Conservation (phyloP, 768 basidiomycete species). For the Suillus tomentosus region DNA sequence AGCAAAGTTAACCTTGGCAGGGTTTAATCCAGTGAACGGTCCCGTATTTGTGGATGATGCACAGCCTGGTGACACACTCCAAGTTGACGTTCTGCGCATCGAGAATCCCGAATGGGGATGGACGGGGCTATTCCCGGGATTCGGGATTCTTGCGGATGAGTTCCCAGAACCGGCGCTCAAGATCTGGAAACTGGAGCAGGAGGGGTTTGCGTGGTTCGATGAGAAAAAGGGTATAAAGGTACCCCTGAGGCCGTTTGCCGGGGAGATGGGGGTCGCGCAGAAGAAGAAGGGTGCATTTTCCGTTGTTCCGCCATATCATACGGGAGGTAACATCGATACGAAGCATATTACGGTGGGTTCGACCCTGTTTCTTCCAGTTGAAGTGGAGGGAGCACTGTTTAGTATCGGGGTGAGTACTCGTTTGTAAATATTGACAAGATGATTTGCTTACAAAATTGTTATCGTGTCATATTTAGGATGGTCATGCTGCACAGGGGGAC, state of each 20-base stretch:
- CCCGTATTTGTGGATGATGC: constrained; percentile 58
- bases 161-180: constrained; percentile 53
- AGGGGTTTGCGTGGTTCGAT: constrained; percentile 53
- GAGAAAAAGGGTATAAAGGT: constrained; percentile 48
- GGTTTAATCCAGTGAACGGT: constrained; percentile 61
- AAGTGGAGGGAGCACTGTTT: constrained; percentile 61
- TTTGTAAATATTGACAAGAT: not conserved
- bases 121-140: constrained; percentile 60
- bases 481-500: constrained; percentile 68
- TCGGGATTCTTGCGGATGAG: constrained; percentile 59
- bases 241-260: constrained; percentile 58
- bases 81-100: constrained; percentile 58
- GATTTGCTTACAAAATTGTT: not conserved
- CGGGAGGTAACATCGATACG: constrained; percentile 65
- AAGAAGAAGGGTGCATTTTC: constrained; percentile 53
- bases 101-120: constrained; percentile 62
- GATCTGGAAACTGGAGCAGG: constrained; percentile 52
- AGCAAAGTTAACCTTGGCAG: constrained; percentile 37
- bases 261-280: constrained; percentile 65
- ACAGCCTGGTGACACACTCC: constrained; percentile 56
- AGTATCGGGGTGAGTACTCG: constrained; percentile 53
- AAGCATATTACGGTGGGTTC: constrained; percentile 55
- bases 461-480: constrained; percentile 44
- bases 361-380: constrained; percentile 58
- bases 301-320: constrained; percentile 63